Evolutionary conservation across 345 rosid species (phyloP), one percentile per base, ranked within the genome.

Genomic region (Rhizophora apiculata): DNA sequence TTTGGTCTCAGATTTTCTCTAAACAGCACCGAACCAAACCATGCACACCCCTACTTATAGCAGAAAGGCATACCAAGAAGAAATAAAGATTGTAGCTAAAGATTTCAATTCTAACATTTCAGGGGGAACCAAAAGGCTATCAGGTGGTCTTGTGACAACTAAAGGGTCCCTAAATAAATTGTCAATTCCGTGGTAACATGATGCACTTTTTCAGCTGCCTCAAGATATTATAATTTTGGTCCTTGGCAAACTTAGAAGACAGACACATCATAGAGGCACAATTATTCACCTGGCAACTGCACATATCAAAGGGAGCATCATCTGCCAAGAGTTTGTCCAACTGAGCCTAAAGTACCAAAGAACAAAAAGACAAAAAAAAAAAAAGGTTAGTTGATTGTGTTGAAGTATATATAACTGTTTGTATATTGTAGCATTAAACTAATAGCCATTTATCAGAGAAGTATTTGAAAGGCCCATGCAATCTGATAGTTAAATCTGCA

Each of bases 231-330:
- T 9, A 36, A 27, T 39, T 10, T 24, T 6, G 36, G 20, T 32
- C 4, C 20, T 30, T 29, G 61, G 19, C 22, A 70, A 31, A 22
- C 37, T 27, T 54, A 11, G 6, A 54, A 63, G 30, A 39, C 10
- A 18, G 46, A 13, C 8, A 27, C 3, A 36, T 6, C 27, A 51
- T 24, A 63, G 48, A 67, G 48, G 60, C 24, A 19, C 36, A 2
- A 61, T 29, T 56, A 81, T 51, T 78, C 74, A 90, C 99, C 92
- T 95, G 99, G 82, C 99, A 95, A 82, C 98, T 95, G 85, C 96
- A 89, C 65, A 92, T 80, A 80, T 95, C 98, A 74, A 95, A 92
- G 68, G 97, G 99, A 16, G 88, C 94, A 86, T 95, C 99, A 78
- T 90, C 92, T 54, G 85, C 92, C 62, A 95, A 80, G 82, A 85